Evolutionary conservation across 2,329 filamentous ascomycete genomes (phyloP), one percentile per base, ranked within the genome.

Genomic region (Exophiala bonariae): DNA sequence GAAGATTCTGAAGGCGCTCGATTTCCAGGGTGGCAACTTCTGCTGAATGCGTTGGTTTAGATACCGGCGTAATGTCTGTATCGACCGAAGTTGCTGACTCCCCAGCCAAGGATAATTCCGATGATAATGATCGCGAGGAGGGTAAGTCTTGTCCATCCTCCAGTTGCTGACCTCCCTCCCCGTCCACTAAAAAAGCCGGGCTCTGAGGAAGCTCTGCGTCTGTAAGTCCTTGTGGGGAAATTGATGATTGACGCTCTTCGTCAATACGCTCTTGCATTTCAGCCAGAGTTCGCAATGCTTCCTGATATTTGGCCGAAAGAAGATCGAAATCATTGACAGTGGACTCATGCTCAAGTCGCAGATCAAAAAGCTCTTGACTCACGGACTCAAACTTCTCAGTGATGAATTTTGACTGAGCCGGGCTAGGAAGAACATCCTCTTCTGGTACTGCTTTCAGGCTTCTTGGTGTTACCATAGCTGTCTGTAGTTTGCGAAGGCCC

Each of bases 321-420:
- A 83, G 71, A 55, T 95, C 87, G 59, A 85, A 92, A 49, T 97
- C 89, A 54, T 79, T 83, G 14, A 95, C 65, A 0, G 89, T 92
- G 7, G 79, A 76, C 65, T 97, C 92, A 60, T 99, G 93, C 67
- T 96, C 90, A 32, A 95, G 85, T 13, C 88, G 86, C 41, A 99
- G 80, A 59, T 93, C 89, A 47, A 96, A 81, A 2, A 99, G 83
- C 69, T 99, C 93, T 64, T 95, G 89, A 0, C 87, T 93, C 32
- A 97, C 86, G 31, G 78, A 85, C 61, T 97, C 92, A 11, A 97
- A 80, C 71, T 97, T 96, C 65, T 97, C 92, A 5, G 87, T 86
- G 43, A 96, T 87, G 60, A 90, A 90, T 55, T 85, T 87, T 35
- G 83, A 85, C 65, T 96, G 91, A 0, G 88, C 87, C 11, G 87